phyloP scores from a whole-genome alignment of 805 yeast genomes.

The Nakazawaea ishiwadae region DNA sequence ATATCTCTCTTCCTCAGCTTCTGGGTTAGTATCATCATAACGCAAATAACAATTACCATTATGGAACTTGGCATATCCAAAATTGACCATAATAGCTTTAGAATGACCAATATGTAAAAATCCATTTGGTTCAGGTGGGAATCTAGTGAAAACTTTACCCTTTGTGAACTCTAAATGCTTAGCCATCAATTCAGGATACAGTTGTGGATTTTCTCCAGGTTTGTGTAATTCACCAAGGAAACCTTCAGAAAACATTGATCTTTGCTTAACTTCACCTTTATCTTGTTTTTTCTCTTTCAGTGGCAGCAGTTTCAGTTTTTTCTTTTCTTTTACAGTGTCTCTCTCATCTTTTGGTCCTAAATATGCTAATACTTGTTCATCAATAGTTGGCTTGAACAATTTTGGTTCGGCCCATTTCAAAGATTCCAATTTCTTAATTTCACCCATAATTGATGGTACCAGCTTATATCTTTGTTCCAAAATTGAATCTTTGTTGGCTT shows the following conservation, averaged over 20 bases:
- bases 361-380: constrained; percentile 61
- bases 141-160: constrained; percentile 86
- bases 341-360: constrained; percentile 97
- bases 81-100: constrained; percentile 95
- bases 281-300: constrained; percentile 21
- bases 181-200: constrained; percentile 75
- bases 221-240: constrained; percentile 92
- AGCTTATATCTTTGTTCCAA: constrained; percentile 70
- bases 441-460: constrained; percentile 74
- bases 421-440: constrained; percentile 64
- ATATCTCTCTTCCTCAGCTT: constrained; percentile 93
- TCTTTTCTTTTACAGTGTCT: constrained; percentile 76
- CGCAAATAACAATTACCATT: constrained; percentile 88
- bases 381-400: constrained; percentile 82
- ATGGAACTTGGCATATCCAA: constrained; percentile 90
- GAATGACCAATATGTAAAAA: constrained; percentile 96
- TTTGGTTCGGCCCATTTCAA: constrained; percentile 93
- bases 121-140: constrained; percentile 99
- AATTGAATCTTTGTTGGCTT: constrained; percentile 54
- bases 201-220: constrained; percentile 94
- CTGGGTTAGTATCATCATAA: constrained; percentile 97
- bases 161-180: constrained; percentile 74
- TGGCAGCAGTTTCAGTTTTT: constrained; percentile 45
- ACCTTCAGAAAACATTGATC: constrained; percentile 93
- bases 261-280: constrained; percentile 22